Conservation (phyloP, 495 filamentous ascomycete genomes). For the Bryoglossum gracile region DNA sequence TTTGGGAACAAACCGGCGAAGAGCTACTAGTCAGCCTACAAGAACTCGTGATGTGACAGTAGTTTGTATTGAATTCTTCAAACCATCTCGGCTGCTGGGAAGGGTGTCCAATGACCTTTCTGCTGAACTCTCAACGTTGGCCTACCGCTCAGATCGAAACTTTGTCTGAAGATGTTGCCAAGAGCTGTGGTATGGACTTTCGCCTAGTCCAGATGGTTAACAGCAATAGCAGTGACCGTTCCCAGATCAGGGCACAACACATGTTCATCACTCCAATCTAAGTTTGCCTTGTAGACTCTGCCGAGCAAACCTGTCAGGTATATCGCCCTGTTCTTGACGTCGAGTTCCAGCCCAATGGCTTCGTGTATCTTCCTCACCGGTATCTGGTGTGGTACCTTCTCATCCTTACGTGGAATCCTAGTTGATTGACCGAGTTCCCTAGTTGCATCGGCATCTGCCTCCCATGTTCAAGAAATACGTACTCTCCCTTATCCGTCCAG, state of each 20-base stretch:
- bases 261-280: conserved; percentile 36
- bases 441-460: background rate
- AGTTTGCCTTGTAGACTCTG: conserved; percentile 36
- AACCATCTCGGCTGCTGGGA: too few relatives aligned
- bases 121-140: too few relatives aligned
- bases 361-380: conserved; percentile 40
- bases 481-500: conserved; percentile 51
- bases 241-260: conserved; percentile 19
- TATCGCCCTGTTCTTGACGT: conserved; percentile 30
- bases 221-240: conserved; percentile 11
- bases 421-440: conserved; percentile 11
- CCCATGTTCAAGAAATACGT: conserved; percentile 30
- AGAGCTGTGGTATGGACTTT: background rate
- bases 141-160: background rate
- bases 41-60: too few relatives aligned
- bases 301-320: conserved; percentile 42
- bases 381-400: conserved; percentile 26
- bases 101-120: too few relatives aligned
- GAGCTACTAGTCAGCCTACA: too few relatives aligned
- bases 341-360: conserved; percentile 41
- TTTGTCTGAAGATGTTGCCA: background rate
- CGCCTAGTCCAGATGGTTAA: conserved; percentile 1
- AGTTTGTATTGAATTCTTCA: too few relatives aligned
- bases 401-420: conserved; percentile 17
- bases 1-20: too few relatives aligned